A percentile compares a stretch with the other conserved stretches of the same genome.
These are phyloP conservation scores for Geotrichum citri-aurantii DNA, from an alignment of 1,139 yeast species.

Conservation along the genomic window DNA sequence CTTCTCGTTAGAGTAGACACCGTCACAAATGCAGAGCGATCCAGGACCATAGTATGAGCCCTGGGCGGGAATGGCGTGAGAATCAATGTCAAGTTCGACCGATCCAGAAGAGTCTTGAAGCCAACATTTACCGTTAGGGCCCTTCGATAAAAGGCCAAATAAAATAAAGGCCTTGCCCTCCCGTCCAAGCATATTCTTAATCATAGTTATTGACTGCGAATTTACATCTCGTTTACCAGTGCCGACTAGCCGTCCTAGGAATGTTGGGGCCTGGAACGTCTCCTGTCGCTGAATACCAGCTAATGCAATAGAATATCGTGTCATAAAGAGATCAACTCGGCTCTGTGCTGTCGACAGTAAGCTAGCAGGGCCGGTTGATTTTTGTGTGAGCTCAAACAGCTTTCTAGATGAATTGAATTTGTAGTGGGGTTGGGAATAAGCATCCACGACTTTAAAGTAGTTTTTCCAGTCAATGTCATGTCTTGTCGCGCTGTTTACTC, in stretches of 20 bases:
- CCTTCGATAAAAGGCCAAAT: constrained; percentile 66
- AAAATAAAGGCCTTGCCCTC: constrained; percentile 70
- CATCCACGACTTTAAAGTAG: constrained; percentile 60
- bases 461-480: constrained; percentile 55
- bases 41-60: constrained; percentile 77
- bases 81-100: constrained; percentile 66
- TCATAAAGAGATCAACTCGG: constrained; percentile 35
- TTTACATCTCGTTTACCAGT: constrained; percentile 23
- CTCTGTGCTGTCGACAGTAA: constrained; percentile 34
- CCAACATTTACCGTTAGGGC: constrained; percentile 61
- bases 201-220: constrained; percentile 57
- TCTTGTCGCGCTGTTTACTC: not conserved
- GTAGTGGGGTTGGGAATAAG: constrained; percentile 61
- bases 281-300: constrained; percentile 77
- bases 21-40: constrained; percentile 75
- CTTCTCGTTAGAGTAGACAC: constrained; percentile 63
- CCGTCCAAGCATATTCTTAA: constrained; percentile 81
- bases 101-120: constrained; percentile 78
- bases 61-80: constrained; percentile 49
- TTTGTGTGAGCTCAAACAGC: constrained; percentile 45
- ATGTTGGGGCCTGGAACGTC: constrained; percentile 48
- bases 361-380: constrained; percentile 27
- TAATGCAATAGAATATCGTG: constrained; percentile 54
- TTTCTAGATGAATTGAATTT: constrained; percentile 59
- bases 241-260: constrained; percentile 23